Base-by-base conservation (phyloP, 1,284 basidiomycete species). In the Pseudomicrostroma phylloplanum region DNA sequence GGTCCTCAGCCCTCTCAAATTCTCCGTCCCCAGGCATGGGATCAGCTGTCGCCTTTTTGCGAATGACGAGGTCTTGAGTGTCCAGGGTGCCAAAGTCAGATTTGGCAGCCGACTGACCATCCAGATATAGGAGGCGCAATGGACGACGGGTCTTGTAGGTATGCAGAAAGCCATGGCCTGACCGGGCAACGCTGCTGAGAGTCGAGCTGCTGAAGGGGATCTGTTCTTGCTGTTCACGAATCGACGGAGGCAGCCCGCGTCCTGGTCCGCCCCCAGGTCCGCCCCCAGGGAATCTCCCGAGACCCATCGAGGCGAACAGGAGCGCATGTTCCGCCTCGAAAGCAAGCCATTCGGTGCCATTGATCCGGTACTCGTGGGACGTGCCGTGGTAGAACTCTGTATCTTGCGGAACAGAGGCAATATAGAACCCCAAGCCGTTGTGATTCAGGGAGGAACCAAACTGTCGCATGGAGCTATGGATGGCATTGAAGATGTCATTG, bases 311-410 rank as follows among this genome's bases (percentile, higher is more conserved):
- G 15, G 56, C 56, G 17, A 57, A 57, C 17, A 42, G 15, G 6
- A 57, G 56, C 4, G 56, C 56, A 36, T 57, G 56, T 23, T 57
- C 56, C 19, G 56, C 25, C 26, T 57, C 56, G 25, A 57, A 57
- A 15, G 56, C 56, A 2, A 57, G 56, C 56, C 56, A 57, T 25
- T 57, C 56, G 39, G 30, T 23, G 13, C 56, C 56, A 17, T 57
- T 21, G 19, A 57, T 39, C 21, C 17, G 15, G 15, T 6, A 19
- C 21, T 23, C 39, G 12, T 15, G 19, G 8, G 13, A 15, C 6
- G 19, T 57, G 6, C 56, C 56, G 26, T 57, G 56, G 19, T 57
- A 57, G 56, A 57, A 57, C 8, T 57, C 25, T 4, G 56, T 57
- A 6, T 39, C 56, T 17, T 15, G 25, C 2, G 56, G 56, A 13